These are phyloP conservation scores for Cyclotella atomus DNA, from an alignment of 108 stramenopile species.

Conservation along the genomic window DNA sequence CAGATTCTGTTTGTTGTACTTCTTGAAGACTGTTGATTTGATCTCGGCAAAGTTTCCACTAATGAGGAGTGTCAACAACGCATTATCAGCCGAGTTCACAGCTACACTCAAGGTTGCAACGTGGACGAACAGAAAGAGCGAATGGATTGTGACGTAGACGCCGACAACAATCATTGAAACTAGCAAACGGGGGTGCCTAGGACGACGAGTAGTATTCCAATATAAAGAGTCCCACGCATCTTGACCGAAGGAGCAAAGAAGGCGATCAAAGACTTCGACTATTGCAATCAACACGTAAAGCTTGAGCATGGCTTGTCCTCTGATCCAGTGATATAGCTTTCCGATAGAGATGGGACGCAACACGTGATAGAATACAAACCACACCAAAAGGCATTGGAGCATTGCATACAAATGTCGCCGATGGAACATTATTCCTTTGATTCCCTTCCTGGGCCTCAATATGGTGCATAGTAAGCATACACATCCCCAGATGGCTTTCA, in stretches of 20 bases:
- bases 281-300: constrained; percentile 97
- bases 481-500: constrained; percentile 78
- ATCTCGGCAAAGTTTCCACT: constrained; percentile 98
- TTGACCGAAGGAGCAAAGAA: constrained; percentile 94
- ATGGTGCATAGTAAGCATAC: constrained; percentile 46
- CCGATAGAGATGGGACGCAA: constrained; percentile 88
- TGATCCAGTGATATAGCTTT: constrained; percentile 97
- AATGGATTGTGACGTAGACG: constrained; percentile 78
- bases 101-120: constrained; percentile 91
- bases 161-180: constrained; percentile 73
- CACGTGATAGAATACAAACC: constrained; percentile 63
- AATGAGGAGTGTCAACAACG: constrained; percentile 90
- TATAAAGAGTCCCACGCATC: constrained; percentile 96
- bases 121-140: constrained; percentile 77
- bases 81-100: constrained; percentile 87
- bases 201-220: constrained; percentile 87
- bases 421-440: constrained; percentile 37
- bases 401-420: constrained; percentile 77
- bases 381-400: constrained; percentile 79
- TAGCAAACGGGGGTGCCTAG: constrained; percentile 69
- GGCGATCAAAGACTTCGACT: constrained; percentile 95
- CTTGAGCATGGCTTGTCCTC: constrained; percentile 97
- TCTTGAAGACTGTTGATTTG: constrained; percentile 98
- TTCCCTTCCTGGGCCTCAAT: constrained; percentile 26
- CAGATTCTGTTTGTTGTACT: constrained; percentile 94